These are phyloP conservation scores for Trichocladium antarcticum DNA, from an alignment of 495 filamentous ascomycete genomes.

Conservation along the genomic window DNA sequence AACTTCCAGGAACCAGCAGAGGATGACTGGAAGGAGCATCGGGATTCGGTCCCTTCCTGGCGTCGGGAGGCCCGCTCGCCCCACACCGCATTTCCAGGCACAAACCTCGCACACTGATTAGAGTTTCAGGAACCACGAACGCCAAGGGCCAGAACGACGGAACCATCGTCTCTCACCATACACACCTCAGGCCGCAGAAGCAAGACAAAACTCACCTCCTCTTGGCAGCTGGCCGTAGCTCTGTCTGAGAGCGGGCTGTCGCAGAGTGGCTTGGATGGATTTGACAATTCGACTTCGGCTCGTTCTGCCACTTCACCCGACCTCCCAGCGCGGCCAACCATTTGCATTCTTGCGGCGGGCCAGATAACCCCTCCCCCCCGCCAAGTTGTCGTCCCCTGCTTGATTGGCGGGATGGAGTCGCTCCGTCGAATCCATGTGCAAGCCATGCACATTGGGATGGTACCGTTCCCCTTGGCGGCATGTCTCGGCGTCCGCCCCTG, in stretches of 20 bases:
- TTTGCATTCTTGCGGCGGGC: too few species aligned
- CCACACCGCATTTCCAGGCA: too few species aligned
- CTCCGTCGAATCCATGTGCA: conserved; percentile 9
- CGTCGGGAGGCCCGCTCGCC: too few species aligned
- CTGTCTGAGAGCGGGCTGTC: too few species aligned
- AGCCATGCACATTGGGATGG: conserved; percentile 8
- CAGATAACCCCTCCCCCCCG: too few species aligned
- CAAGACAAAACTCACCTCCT: background rate
- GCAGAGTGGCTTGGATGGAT: too few species aligned
- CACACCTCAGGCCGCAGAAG: too few species aligned
- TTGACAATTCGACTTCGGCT: too few species aligned
- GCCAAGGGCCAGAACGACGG: background rate
- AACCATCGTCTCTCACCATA: background rate
- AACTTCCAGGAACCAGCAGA: conserved; percentile 6
- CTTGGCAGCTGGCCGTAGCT: background rate
- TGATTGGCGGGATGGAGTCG: too few species aligned
- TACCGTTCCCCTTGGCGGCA: conserved; percentile 4
- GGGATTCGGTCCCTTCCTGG: background rate
- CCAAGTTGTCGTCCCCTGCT: background rate
- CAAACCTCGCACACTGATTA: background rate
- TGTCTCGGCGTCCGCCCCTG: background rate
- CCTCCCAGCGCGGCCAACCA: too few species aligned
- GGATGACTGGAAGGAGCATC: background rate
- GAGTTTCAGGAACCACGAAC: conserved; percentile 14
- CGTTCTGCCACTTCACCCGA: too few species aligned